These are phyloP conservation scores for Nakazawaea sp. DNA, from an alignment of 805 yeast genomes.

Conservation along the genomic window DNA sequence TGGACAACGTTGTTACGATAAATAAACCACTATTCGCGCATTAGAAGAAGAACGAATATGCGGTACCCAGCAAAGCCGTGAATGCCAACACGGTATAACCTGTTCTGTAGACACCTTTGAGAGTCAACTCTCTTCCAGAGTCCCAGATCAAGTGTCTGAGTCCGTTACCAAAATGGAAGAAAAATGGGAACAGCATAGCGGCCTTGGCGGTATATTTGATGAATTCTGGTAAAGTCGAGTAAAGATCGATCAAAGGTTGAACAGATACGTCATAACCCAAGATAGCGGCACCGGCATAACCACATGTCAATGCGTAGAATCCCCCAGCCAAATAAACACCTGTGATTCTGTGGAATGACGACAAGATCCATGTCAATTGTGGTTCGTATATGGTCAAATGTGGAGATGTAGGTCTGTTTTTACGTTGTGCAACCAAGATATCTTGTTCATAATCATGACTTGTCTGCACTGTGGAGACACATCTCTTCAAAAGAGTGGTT, in stretches of 20 bases:
- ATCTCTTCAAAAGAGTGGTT: constrained; percentile 16
- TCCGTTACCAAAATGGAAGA: constrained; percentile 83
- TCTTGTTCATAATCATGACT: constrained; percentile 59
- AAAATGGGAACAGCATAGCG: constrained; percentile 72
- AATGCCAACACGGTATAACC: constrained; percentile 79
- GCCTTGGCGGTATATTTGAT: constrained; percentile 63
- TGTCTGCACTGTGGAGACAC: constrained; percentile 38
- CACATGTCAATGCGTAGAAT: constrained; percentile 70
- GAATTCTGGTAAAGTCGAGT: constrained; percentile 58
- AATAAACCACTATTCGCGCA: too few species aligned
- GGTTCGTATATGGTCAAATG: constrained; percentile 87
- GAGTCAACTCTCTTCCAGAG: constrained; percentile 67
- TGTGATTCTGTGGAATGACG: constrained; percentile 79
- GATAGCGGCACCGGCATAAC: constrained; percentile 65
- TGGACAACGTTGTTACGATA: too few species aligned
- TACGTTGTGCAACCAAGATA: constrained; percentile 74
- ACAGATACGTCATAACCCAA: constrained; percentile 54
- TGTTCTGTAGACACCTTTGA: constrained; percentile 87
- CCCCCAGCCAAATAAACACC: constrained; percentile 79
- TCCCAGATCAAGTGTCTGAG: constrained; percentile 95
- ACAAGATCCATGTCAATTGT: constrained; percentile 78
- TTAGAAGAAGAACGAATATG: constrained; percentile 35
- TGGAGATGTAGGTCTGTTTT: constrained; percentile 85
- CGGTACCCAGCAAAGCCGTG: constrained; percentile 51
- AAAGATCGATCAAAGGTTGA: constrained; percentile 42